Evolutionary conservation across 441 rosid species (phyloP).

Genomic region (Croton laevigatus): DNA sequence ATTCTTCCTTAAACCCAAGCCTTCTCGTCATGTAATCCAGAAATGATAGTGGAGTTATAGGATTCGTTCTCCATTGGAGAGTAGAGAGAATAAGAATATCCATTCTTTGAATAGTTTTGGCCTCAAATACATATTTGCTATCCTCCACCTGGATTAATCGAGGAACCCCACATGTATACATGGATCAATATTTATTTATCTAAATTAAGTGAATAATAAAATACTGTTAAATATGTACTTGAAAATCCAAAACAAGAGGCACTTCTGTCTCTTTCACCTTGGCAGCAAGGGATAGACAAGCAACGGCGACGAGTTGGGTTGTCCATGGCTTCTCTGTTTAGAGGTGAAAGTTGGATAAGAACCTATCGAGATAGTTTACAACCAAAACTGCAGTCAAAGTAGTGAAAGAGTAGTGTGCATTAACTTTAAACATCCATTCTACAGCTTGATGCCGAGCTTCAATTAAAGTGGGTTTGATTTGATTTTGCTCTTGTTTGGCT

Average conservation of each 20-base stretch:
- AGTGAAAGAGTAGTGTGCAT: constrained; percentile 45
- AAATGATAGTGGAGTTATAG: constrained; percentile 61
- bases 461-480: constrained; percentile 26
- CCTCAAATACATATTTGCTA: constrained; percentile 49
- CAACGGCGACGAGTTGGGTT: constrained; percentile 59
- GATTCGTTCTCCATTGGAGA: constrained; percentile 74
- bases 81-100: constrained; percentile 72
- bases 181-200: too few species aligned
- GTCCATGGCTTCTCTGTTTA: constrained; percentile 64
- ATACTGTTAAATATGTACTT: constrained; percentile 35
- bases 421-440: constrained; percentile 58
- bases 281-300: constrained; percentile 71
- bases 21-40: constrained; percentile 58
- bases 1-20: constrained; percentile 47
- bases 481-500: constrained; percentile 42
- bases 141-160: constrained; percentile 52
- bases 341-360: constrained; percentile 35
- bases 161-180: constrained; percentile 4
- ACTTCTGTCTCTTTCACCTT: constrained; percentile 70
- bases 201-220: too few species aligned
- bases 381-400: constrained; percentile 64
- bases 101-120: constrained; percentile 66
- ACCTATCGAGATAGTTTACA: constrained; percentile 62
- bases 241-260: constrained; percentile 58
- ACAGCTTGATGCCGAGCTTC: constrained; percentile 51